Evolutionary conservation across 345 rosid species (phyloP).

Genomic region (Corchorus capsularis): DNA sequence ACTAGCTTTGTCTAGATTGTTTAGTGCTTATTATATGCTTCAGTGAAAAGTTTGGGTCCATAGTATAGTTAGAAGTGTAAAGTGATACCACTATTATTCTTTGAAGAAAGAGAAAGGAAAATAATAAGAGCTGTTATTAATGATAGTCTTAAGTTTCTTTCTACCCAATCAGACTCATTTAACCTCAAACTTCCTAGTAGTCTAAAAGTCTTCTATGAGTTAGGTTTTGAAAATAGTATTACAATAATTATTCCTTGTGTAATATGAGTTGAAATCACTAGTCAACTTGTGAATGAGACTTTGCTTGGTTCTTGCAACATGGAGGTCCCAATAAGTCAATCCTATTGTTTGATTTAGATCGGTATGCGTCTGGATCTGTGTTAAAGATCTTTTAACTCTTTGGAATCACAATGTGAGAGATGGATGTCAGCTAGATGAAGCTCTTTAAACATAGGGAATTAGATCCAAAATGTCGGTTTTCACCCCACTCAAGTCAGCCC

Average conservation of each 20-base stretch:
- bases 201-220: neutral
- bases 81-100: neutral
- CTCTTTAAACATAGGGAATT: neutral
- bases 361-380: too few species aligned
- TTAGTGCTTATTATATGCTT: neutral
- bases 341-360: neutral
- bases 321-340: neutral
- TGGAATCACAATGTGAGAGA: too few species aligned
- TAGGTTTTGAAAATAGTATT: neutral
- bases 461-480: neutral
- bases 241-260: neutral
- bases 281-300: neutral
- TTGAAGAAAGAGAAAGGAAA: neutral
- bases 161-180: neutral
- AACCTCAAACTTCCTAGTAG: neutral
- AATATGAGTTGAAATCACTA: neutral
- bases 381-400: too few species aligned
- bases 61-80: neutral
- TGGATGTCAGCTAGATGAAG: neutral
- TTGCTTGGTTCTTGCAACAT: neutral
- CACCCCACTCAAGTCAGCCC: neutral
- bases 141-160: neutral
- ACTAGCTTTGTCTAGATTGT: constrained; percentile 4
- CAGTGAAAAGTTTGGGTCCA: neutral
- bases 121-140: neutral